phyloP scores from a whole-genome alignment of 192 early-diverging fungal genomes.

The Funneliformis geosporum region DNA sequence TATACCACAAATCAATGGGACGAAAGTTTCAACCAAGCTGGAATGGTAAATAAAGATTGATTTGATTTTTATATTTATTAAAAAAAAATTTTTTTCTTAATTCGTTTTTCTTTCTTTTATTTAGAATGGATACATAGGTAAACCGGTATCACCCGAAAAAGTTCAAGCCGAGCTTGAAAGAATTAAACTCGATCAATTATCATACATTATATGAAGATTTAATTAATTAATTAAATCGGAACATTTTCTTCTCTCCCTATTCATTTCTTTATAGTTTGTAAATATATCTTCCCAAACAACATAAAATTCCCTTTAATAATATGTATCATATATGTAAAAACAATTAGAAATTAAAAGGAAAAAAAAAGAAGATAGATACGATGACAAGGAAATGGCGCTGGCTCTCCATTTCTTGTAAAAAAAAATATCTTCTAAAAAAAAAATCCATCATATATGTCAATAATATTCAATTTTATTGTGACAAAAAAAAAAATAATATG shows the following conservation, averaged over 20 bases:
- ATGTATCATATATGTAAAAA: not conserved
- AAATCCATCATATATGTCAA: too few species aligned
- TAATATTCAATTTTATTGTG: too few species aligned
- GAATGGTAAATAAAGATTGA: constrained; percentile 1
- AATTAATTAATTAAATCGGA: too few species aligned
- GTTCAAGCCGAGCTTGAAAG: not conserved
- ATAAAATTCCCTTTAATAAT: not conserved
- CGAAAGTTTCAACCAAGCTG: constrained; percentile 7
- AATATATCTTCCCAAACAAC: not conserved
- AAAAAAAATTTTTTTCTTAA: too few species aligned
- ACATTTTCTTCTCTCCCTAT: not conserved
- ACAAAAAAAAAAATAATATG: too few species aligned
- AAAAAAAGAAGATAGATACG: not conserved
- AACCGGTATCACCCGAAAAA: not conserved
- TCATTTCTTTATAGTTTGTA: not conserved
- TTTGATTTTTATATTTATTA: not conserved
- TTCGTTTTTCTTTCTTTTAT: not conserved
- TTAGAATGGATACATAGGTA: constrained; percentile 12
- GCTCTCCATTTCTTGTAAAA: not conserved
- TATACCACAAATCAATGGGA: constrained; percentile 59
- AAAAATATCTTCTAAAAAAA: not conserved
- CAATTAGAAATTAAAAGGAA: not conserved
- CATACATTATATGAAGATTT: not conserved
- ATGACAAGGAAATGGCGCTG: not conserved
- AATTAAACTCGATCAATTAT: not conserved